Conservation (phyloP, 2,329 filamentous ascomycete species). For the Colletotrichum costaricense region DNA sequence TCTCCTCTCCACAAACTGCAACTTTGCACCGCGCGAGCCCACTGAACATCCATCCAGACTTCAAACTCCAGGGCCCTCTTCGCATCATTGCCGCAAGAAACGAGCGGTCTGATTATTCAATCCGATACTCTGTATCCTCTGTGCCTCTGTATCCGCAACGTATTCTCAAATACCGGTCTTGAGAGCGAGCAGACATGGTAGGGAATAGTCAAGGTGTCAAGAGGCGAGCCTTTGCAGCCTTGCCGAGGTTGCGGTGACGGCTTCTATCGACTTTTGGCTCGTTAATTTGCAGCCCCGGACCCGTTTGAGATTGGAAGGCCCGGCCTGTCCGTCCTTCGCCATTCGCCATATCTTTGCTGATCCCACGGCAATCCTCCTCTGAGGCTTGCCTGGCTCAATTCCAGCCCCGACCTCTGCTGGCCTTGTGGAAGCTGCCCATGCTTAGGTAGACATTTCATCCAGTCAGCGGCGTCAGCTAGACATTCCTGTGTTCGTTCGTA, state of each 20-base stretch:
- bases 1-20: conserved; percentile 25
- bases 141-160: too few relatives aligned
- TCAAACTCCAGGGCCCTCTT: neutral
- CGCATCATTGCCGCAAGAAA: neutral
- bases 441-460: conserved; percentile 7
- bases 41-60: neutral
- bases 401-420: neutral
- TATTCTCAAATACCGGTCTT: neutral
- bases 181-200: neutral
- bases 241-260: neutral
- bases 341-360: conserved; percentile 10
- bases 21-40: neutral
- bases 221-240: neutral
- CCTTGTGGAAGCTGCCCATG: neutral
- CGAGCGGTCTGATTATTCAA: neutral
- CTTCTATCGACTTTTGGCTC: neutral
- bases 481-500: conserved; percentile 28
- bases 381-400: neutral
- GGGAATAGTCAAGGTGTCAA: neutral
- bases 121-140: neutral
- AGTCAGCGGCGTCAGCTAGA: conserved; percentile 7
- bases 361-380: neutral
- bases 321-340: conserved; percentile 21
- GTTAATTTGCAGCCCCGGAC: conserved; percentile 22
- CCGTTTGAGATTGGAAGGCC: conserved; percentile 12